phyloP scores from a whole-genome alignment of 768 basidiomycete species.

The Suillus decipiens region DNA sequence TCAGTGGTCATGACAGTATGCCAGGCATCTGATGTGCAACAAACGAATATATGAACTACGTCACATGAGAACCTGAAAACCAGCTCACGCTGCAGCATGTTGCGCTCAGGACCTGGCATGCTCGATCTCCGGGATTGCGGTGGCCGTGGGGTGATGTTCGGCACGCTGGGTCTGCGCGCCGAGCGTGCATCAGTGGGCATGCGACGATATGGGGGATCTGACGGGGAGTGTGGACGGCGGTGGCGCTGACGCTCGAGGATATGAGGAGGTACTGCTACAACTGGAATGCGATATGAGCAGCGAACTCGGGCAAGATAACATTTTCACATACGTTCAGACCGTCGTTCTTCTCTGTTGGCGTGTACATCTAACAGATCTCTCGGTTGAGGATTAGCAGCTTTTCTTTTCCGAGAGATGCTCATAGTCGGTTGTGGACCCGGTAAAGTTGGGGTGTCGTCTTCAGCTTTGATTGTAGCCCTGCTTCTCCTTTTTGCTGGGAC shows the following conservation, averaged over 20 bases:
- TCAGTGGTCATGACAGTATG: constrained; percentile 65
- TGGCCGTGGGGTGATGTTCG: constrained; percentile 25
- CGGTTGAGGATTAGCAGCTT: constrained; percentile 14
- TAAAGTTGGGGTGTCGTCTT: constrained; percentile 12
- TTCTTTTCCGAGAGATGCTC: constrained; percentile 28
- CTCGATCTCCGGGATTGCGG: constrained; percentile 25
- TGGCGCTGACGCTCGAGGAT: constrained; percentile 29
- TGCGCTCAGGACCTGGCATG: constrained; percentile 39
- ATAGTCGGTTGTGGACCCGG: constrained; percentile 14
- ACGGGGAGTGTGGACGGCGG: constrained; percentile 21
- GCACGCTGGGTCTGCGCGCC: constrained; percentile 22
- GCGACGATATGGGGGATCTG: constrained; percentile 25
- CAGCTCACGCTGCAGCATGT: constrained; percentile 67
- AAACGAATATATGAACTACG: neutral
- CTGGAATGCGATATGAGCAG: constrained; percentile 21
- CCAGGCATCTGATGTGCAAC: constrained; percentile 62
- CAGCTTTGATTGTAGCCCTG: constrained; percentile 11
- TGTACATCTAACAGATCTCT: constrained; percentile 17
- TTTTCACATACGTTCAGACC: constrained; percentile 27
- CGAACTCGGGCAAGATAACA: constrained; percentile 2
- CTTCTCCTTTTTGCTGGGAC: constrained; percentile 23
- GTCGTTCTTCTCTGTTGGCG: constrained; percentile 25
- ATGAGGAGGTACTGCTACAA: constrained; percentile 21
- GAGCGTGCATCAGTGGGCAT: constrained; percentile 28
- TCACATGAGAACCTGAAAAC: constrained; percentile 8